These are phyloP conservation scores for Yamadazyma epiphylla DNA, from an alignment of 1,139 yeast genomes.

Conservation along the genomic window DNA sequence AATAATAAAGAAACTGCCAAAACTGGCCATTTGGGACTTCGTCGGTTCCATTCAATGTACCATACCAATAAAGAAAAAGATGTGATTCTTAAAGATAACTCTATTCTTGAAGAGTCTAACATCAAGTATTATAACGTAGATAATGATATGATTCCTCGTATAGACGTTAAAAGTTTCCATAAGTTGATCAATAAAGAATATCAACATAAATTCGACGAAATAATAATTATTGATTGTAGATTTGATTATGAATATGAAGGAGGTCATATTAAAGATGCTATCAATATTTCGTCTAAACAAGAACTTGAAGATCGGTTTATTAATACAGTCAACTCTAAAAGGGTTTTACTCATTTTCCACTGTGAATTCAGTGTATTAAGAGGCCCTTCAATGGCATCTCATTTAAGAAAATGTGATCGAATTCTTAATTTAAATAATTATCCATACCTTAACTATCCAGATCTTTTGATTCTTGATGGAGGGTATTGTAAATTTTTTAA, in stretches of 20 bases:
- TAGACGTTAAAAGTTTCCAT: constrained; percentile 61
- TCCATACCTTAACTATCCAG: constrained; percentile 82
- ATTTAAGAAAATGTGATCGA: constrained; percentile 81
- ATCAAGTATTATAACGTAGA: constrained; percentile 41
- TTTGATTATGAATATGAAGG: constrained; percentile 90
- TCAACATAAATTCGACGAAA: constrained; percentile 53
- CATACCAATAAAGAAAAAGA: constrained; percentile 42
- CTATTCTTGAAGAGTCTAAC: constrained; percentile 34
- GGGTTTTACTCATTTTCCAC: constrained; percentile 70
- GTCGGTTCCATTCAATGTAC: constrained; percentile 68
- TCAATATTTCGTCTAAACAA: constrained; percentile 70
- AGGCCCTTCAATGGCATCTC: constrained; percentile 90
- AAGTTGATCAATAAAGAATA: constrained; percentile 58
- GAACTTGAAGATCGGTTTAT: constrained; percentile 55
- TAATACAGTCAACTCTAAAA: constrained; percentile 15
- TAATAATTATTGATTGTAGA: constrained; percentile 76
- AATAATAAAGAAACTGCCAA: constrained; percentile 15
- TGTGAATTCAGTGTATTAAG: constrained; percentile 92
- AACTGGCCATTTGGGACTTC: constrained; percentile 31
- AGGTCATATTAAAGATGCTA: constrained; percentile 84
- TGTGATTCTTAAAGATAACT: constrained; percentile 28
- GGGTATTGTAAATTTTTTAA: constrained; percentile 83
- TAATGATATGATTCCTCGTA: constrained; percentile 73
- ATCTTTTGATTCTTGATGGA: constrained; percentile 82
- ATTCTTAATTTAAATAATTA: constrained; percentile 66